Conservation (phyloP, 2,329 filamentous ascomycete genomes). For the Sphaerostilbella broomeana region DNA sequence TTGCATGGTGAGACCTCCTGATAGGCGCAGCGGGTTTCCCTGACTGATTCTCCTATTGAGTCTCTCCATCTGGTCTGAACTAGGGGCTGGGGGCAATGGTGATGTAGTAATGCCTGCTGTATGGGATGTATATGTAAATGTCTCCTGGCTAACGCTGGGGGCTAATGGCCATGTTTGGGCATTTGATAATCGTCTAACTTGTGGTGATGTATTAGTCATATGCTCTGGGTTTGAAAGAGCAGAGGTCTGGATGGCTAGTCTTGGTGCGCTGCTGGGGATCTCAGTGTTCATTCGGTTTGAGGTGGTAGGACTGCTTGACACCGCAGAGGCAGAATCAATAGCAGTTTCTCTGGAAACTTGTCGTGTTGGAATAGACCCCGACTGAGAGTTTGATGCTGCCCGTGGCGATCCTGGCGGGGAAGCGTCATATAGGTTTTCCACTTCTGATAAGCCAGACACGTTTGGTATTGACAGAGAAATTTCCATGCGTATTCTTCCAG, state of each 20-base stretch:
- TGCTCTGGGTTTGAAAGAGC: constrained; percentile 15
- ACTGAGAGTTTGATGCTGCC: constrained; percentile 10
- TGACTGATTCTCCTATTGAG: constrained; percentile 33
- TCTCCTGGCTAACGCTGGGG: too few relatives aligned
- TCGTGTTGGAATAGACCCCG: too few relatives aligned
- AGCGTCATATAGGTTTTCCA: constrained; percentile 39
- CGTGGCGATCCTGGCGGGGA: constrained; percentile 40
- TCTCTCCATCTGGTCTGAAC: constrained; percentile 34
- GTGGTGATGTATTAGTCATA: too few relatives aligned
- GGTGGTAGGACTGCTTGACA: constrained; percentile 4
- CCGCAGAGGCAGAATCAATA: too few relatives aligned
- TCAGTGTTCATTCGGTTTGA: background rate
- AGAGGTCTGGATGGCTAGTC: constrained; percentile 2
- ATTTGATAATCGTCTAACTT: constrained; percentile 28
- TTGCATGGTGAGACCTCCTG: constrained; percentile 32
- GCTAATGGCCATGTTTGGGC: constrained; percentile 42
- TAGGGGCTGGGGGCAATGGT: constrained; percentile 33
- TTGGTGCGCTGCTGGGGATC: constrained; percentile 1
- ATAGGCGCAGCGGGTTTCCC: constrained; percentile 35
- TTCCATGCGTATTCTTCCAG: constrained; percentile 21
- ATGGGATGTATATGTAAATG: too few relatives aligned
- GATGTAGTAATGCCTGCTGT: too few relatives aligned
- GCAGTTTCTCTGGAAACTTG: too few relatives aligned
- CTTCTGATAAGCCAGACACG: constrained; percentile 20
- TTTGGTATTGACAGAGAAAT: constrained; percentile 27